Conservation (phyloP, 225 moss, liverwort and hornwort species). For the Asterella californica region DNA sequence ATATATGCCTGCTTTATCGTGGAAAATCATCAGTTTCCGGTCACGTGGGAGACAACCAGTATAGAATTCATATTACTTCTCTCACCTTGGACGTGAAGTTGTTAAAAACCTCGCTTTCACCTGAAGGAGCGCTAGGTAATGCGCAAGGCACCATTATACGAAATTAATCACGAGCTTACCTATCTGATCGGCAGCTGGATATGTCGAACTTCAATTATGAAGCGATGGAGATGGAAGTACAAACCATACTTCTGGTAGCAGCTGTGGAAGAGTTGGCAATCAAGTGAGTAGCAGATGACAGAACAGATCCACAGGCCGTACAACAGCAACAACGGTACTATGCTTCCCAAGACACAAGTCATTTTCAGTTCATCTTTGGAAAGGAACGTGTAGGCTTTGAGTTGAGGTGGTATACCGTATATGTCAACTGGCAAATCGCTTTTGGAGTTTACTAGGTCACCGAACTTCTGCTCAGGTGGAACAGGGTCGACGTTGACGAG, state of each 20-base stretch:
- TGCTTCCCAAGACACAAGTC: background rate
- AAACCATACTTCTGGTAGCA: background rate
- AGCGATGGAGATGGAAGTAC: background rate
- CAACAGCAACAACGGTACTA: background rate
- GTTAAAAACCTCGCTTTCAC: too few relatives aligned
- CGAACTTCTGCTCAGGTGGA: background rate
- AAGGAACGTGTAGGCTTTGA: background rate
- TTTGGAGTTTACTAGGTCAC: background rate
- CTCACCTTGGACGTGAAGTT: background rate
- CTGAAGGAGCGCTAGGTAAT: too few relatives aligned
- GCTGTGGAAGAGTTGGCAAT: background rate
- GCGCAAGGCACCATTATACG: background rate
- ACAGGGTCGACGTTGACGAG: too few relatives aligned
- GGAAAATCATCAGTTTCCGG: background rate
- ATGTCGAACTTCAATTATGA: background rate
- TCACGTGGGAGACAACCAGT: background rate
- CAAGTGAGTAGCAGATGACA: background rate
- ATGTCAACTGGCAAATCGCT: background rate
- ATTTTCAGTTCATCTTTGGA: background rate
- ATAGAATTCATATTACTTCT: background rate
- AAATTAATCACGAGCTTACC: background rate
- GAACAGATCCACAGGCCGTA: background rate
- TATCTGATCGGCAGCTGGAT: background rate
- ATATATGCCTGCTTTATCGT: background rate
- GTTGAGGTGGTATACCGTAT: background rate